phyloP scores from a whole-genome alignment of 73 alveolate species.

The Durusdinium trenchii region DNA sequence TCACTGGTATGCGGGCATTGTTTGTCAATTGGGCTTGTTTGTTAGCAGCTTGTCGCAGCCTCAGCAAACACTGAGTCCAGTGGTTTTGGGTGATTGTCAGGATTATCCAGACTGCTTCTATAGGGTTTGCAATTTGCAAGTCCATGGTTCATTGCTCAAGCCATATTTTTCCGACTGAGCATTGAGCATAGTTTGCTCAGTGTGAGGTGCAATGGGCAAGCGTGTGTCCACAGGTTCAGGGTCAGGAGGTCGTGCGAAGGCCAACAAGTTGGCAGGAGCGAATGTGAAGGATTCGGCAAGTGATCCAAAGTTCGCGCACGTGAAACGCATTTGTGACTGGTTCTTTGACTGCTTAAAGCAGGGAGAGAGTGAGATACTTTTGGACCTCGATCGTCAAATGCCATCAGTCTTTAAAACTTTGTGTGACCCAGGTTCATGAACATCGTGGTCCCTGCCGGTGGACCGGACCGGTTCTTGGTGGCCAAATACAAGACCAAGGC shows the following conservation, averaged over 20 bases:
- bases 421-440: neutral
- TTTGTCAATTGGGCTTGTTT: too few species aligned
- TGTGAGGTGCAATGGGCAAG: neutral
- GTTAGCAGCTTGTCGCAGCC: too few species aligned
- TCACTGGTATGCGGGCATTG: too few species aligned
- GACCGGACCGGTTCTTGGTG: conserved; percentile 15
- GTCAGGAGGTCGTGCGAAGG: neutral
- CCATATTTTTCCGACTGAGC: too few species aligned
- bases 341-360: neutral
- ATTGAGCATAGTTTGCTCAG: too few species aligned
- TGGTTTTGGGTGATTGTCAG: too few species aligned
- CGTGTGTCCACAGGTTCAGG: neutral
- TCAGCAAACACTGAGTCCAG: too few species aligned
- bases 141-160: too few species aligned
- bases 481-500: conserved; percentile 11
- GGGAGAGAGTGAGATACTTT: neutral
- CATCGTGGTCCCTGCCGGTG: conserved; percentile 30
- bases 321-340: neutral
- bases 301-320: neutral
- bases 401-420: neutral
- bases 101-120: too few species aligned
- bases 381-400: neutral
- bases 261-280: neutral
- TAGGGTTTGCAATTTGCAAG: too few species aligned
- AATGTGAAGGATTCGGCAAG: neutral